A percentile compares a stretch with the other conserved stretches of the same genome.
Conservation (phyloP, 495 filamentous ascomycete species). For the Hypoxylon subgilvum region DNA sequence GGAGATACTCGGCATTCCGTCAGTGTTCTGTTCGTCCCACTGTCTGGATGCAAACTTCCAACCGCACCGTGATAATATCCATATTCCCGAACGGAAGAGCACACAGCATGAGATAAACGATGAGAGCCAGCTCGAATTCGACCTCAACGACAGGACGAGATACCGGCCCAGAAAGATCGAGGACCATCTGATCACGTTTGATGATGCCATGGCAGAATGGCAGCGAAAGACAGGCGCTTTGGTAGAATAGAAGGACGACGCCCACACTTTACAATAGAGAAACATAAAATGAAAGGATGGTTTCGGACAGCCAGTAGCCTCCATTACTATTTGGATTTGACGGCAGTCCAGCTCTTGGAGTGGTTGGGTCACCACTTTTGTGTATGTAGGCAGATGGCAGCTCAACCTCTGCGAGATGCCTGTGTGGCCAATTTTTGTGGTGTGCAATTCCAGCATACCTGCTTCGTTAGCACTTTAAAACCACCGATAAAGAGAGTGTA, state of each 20-base stretch:
- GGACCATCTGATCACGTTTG: constrained; percentile 36
- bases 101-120: constrained; percentile 32
- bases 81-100: constrained; percentile 43
- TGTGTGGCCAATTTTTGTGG: no score
- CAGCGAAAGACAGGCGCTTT: constrained; percentile 40
- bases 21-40: constrained; percentile 48
- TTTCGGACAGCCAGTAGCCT: no score
- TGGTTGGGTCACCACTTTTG: no score
- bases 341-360: no score
- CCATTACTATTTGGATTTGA: no score
- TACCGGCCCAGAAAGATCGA: constrained; percentile 45
- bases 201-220: constrained; percentile 44
- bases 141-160: constrained; percentile 31
- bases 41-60: constrained; percentile 51
- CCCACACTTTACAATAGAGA: no score
- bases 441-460: no score
- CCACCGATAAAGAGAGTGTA: no score
- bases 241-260: constrained; percentile 1
- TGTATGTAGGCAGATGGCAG: no score
- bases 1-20: constrained; percentile 37
- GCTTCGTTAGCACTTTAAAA: no score
- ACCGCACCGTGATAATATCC: constrained; percentile 48
- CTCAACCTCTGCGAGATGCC: no score
- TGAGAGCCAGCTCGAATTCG: constrained; percentile 40
- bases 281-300: neutral